Percentiles rank a stretch among this genome's conserved stretches.
Conservation (phyloP, 495 filamentous ascomycete species). For the Talaromyces wortmannii region DNA sequence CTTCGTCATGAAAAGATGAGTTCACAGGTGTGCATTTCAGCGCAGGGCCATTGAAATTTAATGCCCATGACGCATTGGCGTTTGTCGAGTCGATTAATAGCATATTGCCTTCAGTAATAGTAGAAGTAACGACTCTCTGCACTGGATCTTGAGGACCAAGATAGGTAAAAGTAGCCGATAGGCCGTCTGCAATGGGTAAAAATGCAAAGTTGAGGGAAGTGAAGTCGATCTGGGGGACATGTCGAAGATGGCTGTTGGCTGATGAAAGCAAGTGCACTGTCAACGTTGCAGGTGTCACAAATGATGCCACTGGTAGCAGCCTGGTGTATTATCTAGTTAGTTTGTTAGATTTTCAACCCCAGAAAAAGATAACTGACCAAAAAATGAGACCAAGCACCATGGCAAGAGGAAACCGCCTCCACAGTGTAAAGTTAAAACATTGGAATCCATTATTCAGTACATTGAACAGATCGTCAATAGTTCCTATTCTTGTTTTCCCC, state of each 20-base stretch:
- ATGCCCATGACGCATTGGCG: no score
- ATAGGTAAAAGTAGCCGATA: not conserved
- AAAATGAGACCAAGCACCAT: not conserved
- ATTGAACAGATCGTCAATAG: not conserved
- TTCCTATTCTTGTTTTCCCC: not conserved
- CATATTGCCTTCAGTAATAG: no score
- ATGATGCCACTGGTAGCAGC: not conserved
- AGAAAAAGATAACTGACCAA: not conserved
- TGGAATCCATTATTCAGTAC: not conserved
- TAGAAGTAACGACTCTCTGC: no score
- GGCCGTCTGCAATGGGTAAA: not conserved
- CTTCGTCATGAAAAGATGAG: no score
- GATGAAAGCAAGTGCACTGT: not conserved
- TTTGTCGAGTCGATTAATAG: no score
- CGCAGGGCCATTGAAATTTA: no score
- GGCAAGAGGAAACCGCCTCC: not conserved
- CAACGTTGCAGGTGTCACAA: constrained; percentile 1
- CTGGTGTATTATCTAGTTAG: not conserved
- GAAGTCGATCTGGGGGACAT: not conserved
- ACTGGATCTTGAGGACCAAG: not conserved
- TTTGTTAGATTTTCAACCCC: no score
- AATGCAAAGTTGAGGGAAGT: not conserved
- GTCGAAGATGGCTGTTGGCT: not conserved
- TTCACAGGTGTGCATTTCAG: no score
- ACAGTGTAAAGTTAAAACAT: not conserved